phyloP scores from a whole-genome alignment of 306 rosid genomes.

The Begonia loranthoides region DNA sequence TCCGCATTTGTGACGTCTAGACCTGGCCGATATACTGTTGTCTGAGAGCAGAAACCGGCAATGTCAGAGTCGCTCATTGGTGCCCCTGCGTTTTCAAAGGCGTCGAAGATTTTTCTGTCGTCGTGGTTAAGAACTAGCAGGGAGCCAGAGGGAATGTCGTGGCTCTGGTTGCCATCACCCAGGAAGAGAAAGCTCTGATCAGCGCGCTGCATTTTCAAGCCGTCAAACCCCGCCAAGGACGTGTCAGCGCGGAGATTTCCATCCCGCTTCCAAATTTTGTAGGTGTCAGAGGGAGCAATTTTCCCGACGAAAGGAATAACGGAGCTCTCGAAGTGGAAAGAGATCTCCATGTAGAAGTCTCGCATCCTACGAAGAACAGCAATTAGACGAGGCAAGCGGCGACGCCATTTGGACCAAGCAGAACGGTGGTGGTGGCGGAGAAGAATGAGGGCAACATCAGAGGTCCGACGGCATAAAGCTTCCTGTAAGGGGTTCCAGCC shows the following conservation, averaged over 20 bases:
- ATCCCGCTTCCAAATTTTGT: conserved; percentile 91
- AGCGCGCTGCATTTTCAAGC: conserved; percentile 86
- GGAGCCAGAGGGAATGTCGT: conserved; percentile 37
- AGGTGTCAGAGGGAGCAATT: conserved; percentile 90
- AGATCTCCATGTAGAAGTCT: conserved; percentile 97
- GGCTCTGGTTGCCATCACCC: conserved; percentile 58
- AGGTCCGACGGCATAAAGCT: conserved; percentile 69
- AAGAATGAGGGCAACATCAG: conserved; percentile 52
- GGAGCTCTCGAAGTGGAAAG: conserved; percentile 85
- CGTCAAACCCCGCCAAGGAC: conserved; percentile 80
- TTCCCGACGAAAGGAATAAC: conserved; percentile 85
- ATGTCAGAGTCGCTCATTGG: conserved; percentile 73
- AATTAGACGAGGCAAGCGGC: conserved; percentile 64
- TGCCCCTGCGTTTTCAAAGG: conserved; percentile 68
- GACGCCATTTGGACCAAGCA: conserved; percentile 94
- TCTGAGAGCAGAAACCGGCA: conserved; percentile 69
- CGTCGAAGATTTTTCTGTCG: conserved; percentile 56
- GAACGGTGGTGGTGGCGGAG: conserved; percentile 68
- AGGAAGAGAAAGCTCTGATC: conserved; percentile 92
- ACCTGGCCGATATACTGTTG: conserved; percentile 80
- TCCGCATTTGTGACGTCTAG: conserved; percentile 93
- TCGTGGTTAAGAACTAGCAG: conserved; percentile 74
- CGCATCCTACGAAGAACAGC: conserved; percentile 83
- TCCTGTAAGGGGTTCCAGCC: conserved; percentile 90
- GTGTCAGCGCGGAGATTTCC: conserved; percentile 85